Conservation (phyloP, 345 rosid genomes). For the Reutealis trisperma region DNA sequence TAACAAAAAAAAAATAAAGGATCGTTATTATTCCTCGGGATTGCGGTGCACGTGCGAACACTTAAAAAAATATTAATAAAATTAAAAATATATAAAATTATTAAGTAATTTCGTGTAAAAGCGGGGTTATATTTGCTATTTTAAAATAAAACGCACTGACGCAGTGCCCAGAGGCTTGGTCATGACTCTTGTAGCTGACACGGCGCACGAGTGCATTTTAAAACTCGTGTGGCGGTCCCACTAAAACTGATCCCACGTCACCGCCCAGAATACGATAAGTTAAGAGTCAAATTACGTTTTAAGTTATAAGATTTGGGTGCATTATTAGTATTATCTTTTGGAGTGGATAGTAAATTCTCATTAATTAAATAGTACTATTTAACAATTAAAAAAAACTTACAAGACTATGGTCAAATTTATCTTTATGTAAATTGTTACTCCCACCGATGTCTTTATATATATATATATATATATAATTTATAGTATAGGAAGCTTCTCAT, state of each 20-base stretch:
- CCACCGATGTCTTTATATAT: background rate
- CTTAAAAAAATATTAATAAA: background rate
- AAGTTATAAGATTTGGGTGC: background rate
- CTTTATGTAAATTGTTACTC: background rate
- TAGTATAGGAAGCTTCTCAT: background rate
- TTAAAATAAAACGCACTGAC: background rate
- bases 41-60: constrained; percentile 42
- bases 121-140: too few species aligned
- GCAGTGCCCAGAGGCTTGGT: background rate
- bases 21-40: constrained; percentile 17
- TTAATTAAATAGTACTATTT: too few species aligned
- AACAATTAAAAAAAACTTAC: constrained; percentile 10
- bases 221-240: constrained; percentile 12
- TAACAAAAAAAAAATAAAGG: background rate
- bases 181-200: constrained; percentile 27
- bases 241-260: constrained; percentile 15
- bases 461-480: background rate
- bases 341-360: background rate
- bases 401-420: constrained; percentile 21
- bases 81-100: too few species aligned
- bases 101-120: too few species aligned
- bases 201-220: constrained; percentile 41
- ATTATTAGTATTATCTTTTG: too few species aligned
- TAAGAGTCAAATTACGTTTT: constrained; percentile 26
- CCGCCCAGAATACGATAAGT: constrained; percentile 27